Percentiles rank a stretch among this genome's conserved stretches.
Conservation (phyloP, 352 stramenopile genomes). For the Pythium guiyangense region DNA sequence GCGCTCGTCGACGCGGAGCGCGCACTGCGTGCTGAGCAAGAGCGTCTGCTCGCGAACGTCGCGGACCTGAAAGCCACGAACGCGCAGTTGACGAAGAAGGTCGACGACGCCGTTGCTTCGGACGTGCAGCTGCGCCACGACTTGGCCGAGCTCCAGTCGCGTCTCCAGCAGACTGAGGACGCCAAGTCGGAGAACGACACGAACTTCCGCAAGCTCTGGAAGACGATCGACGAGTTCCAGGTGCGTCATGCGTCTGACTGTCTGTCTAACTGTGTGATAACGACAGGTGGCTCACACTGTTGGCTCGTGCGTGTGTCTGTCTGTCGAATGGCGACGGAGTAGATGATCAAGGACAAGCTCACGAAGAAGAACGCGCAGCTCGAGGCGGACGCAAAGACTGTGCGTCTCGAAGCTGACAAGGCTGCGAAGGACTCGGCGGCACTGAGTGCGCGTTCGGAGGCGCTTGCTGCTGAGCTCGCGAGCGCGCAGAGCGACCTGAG, state of each 20-base stretch:
- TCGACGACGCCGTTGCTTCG: conserved; percentile 16
- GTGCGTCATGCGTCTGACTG: conserved; percentile 2
- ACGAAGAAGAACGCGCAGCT: conserved; percentile 37
- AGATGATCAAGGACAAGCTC: conserved; percentile 40
- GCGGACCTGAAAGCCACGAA: conserved; percentile 14
- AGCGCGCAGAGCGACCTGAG: conserved; percentile 18
- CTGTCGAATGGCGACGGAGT: not conserved
- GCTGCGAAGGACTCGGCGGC: conserved; percentile 24
- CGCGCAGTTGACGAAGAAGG: conserved; percentile 24
- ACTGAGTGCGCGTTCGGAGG: conserved; percentile 24
- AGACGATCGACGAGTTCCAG: conserved; percentile 45
- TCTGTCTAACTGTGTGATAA: too few species aligned
- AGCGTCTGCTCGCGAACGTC: conserved; percentile 21
- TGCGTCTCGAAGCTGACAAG: conserved; percentile 37
- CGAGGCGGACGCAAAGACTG: conserved; percentile 33
- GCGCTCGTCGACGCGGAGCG: conserved; percentile 18
- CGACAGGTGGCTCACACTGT: not conserved
- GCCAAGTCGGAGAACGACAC: conserved; percentile 40
- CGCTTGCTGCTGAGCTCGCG: conserved; percentile 24
- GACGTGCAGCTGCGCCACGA: conserved; percentile 13
- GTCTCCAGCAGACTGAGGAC: conserved; percentile 25
- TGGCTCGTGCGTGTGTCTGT: not conserved
- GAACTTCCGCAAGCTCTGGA: conserved; percentile 48
- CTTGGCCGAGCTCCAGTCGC: conserved; percentile 21
- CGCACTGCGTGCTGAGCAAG: conserved; percentile 16